Evolutionary conservation across 192 early-diverging fungal genomes (phyloP).

Genomic region (Umbelopsis isabellina): DNA sequence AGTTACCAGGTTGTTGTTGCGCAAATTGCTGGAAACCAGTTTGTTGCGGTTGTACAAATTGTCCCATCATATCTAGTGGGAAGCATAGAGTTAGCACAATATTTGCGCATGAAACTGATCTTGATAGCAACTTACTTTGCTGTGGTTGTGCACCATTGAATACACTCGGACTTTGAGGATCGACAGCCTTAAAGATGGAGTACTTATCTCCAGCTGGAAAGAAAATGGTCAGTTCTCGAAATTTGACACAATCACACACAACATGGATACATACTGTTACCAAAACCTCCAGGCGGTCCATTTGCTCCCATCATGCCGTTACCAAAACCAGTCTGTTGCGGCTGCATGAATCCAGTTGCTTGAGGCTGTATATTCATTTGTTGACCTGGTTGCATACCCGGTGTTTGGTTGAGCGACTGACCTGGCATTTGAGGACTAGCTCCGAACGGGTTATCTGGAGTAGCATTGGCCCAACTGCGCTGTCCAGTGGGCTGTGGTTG

Average conservation of each 20-base stretch:
- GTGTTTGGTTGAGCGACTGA: constrained; percentile 1
- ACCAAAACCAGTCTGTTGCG: constrained; percentile 12
- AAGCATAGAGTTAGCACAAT: not conserved
- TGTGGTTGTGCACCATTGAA: constrained; percentile 20
- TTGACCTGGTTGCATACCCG: not conserved
- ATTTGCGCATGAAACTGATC: too few relatives aligned
- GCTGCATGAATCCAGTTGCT: constrained; percentile 25
- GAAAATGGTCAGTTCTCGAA: constrained; percentile 10
- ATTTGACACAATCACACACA: constrained; percentile 4
- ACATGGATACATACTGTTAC: not conserved
- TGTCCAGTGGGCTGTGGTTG: constrained; percentile 5
- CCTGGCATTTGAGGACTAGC: constrained; percentile 1
- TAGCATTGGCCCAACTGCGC: constrained; percentile 34
- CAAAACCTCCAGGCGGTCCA: not conserved
- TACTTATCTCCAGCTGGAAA: constrained; percentile 28
- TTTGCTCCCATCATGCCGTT: not conserved
- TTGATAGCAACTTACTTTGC: not conserved
- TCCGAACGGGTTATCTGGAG: constrained; percentile 44
- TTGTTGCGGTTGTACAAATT: constrained; percentile 18
- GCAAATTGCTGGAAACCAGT: constrained; percentile 8
- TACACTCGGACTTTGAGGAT: constrained; percentile 30
- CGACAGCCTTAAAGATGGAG: constrained; percentile 35
- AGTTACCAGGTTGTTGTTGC: not conserved
- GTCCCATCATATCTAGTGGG: constrained; percentile 10
- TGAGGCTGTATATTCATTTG: constrained; percentile 14